phyloP scores from a whole-genome alignment of 495 filamentous ascomycete species.

The Neurospora sp. region DNA sequence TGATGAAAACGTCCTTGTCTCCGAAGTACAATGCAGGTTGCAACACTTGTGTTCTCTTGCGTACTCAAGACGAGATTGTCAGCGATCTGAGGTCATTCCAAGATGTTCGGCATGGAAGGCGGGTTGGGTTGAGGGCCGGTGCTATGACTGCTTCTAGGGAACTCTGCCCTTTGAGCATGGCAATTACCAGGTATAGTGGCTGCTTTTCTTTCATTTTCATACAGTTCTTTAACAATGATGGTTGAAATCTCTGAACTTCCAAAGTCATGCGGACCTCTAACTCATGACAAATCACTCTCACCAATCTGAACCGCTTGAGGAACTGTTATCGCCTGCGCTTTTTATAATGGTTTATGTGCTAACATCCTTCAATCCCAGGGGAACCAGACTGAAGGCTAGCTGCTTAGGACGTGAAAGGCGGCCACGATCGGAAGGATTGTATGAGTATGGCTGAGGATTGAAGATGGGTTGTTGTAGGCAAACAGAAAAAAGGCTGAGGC shows the following conservation, averaged over 20 bases:
- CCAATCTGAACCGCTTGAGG: background rate
- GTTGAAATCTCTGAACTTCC: background rate
- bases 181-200: background rate
- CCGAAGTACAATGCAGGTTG: background rate
- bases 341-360: background rate
- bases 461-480: background rate
- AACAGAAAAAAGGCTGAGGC: background rate
- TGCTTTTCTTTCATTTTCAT: background rate
- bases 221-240: background rate
- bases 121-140: background rate
- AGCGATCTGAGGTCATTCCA: background rate
- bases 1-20: background rate
- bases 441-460: background rate
- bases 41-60: background rate
- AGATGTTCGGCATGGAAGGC: background rate
- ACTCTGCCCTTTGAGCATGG: background rate
- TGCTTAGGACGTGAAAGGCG: background rate
- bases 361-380: background rate
- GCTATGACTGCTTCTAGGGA: background rate
- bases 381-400: background rate
- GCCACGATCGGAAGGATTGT: background rate
- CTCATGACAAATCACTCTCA: background rate
- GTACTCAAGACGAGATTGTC: background rate
- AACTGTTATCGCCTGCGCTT: background rate
- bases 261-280: no score